Base-by-base conservation (phyloP, 108 stramenopile genomes). In the Aurantiochytrium sp. region DNA sequence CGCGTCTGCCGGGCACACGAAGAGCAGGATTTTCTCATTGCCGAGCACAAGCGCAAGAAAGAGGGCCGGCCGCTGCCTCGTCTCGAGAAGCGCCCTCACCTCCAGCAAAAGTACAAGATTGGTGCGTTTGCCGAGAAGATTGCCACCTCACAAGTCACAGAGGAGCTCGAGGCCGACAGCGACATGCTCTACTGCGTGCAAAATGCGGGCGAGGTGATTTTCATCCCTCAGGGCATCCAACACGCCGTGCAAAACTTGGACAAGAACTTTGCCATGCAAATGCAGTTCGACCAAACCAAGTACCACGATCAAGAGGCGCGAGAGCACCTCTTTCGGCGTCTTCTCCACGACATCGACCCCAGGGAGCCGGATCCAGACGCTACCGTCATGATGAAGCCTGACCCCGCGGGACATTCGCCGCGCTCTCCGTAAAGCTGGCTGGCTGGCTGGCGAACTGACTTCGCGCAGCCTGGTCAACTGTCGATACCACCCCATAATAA, bases 321-420 rank as follows among this genome's bases (percentile, higher is more conserved):
- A 17, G 42, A 48, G 2, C 21, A 81, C 39, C 24, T 81, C 2
- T 42, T 27, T 6, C 36, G 73, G 24, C 30, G 30, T 21, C 73
- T 81, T 41, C 73, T 81, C 24, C 45, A 81, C 39, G 73, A 81
- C 73, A 22, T 81, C 45, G 73, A 81, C 24, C 45, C 39, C 73
- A 17, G 36, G 10, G 73, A 81, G 30, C 73, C 73, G 12, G 73
- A 81, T 30, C 73, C 73, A 6, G 73, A 81, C 2, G 21, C 30
- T 15, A 24, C 8, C 32, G 6, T 34, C 1, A 30, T 65, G 27
- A 2, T 34, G 50, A 52, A 52, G 50, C 50, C 50, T 52, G 50
- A 52, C 17, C 50, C 15, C 15, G n/a, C n/a, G n/a, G n/a, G n/a
- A n/a, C n/a, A n/a, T n/a, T n/a, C n/a, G n/a, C n/a, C n/a, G n/a